These are phyloP conservation scores for Aspergillus candidus DNA, from an alignment of 2,329 filamentous ascomycete species.

Conservation along the genomic window DNA sequence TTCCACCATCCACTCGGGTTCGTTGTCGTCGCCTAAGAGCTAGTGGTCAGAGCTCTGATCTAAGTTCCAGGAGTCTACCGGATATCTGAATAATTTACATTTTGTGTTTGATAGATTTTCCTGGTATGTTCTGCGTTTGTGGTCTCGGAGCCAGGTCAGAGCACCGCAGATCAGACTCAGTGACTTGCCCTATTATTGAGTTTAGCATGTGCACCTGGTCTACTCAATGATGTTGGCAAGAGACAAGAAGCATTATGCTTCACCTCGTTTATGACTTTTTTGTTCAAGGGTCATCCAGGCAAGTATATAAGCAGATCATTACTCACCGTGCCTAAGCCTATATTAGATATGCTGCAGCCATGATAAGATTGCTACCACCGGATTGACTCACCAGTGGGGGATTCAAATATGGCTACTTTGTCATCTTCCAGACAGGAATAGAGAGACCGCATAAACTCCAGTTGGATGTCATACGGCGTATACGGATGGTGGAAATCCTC, in stretches of 20 bases:
- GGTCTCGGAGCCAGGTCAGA: conserved; percentile 81
- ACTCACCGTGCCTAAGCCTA: conserved; percentile 38
- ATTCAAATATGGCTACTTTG: conserved; percentile 83
- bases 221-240: no score
- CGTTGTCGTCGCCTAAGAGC: conserved; percentile 54
- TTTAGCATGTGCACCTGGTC: no score
- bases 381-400: conserved; percentile 69
- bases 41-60: not conserved
- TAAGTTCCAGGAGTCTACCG: not conserved
- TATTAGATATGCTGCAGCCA: not conserved
- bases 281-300: not conserved
- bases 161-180: conserved; percentile 84
- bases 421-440: conserved; percentile 73
- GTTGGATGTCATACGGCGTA: conserved; percentile 79
- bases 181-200: conserved; percentile 64
- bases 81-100: conserved; percentile 24
- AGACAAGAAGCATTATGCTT: not conserved
- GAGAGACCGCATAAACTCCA: conserved; percentile 77
- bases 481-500: conserved; percentile 79
- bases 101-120: conserved; percentile 44
- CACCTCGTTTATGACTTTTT: not conserved
- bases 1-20: conserved; percentile 79
- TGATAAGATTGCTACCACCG: no score
- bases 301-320: not conserved
- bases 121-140: conserved; percentile 61